Conservation (phyloP, 495 filamentous ascomycete genomes). For the Lindgomyces ingoldianus region DNA sequence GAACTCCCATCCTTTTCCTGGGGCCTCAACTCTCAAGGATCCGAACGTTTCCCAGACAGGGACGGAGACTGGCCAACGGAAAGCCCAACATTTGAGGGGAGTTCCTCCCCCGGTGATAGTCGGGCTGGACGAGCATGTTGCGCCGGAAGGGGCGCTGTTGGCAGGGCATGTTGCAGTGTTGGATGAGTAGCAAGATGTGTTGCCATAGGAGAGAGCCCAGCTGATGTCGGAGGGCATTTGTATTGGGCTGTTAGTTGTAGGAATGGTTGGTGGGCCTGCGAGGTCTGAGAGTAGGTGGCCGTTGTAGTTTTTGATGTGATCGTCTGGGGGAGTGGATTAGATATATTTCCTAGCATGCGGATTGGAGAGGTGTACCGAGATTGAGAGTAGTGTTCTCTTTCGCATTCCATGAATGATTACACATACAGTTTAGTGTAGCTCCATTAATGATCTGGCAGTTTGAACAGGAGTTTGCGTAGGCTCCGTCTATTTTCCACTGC, state of each 20-base stretch:
- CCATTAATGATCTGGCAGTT: slow-evolving; percentile 8
- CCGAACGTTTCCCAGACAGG: background rate
- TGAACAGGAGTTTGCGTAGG: background rate
- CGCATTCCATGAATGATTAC: background rate
- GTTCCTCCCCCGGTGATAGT: background rate
- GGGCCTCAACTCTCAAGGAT: background rate
- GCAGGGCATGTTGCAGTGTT: background rate
- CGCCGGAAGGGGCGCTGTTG: background rate
- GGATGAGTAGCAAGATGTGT: background rate
- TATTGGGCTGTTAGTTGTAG: background rate
- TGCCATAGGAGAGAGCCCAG: slow-evolving; percentile 4
- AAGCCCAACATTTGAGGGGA: background rate
- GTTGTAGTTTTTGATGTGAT: slow-evolving; percentile 15
- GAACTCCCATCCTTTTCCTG: background rate
- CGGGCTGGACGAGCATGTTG: background rate
- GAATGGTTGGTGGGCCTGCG: slow-evolving; percentile 1
- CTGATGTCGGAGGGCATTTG: slow-evolving; percentile 10
- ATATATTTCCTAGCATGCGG: background rate
- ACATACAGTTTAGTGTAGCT: background rate
- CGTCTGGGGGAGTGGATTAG: background rate
- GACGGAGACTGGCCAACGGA: background rate
- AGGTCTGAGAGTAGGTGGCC: slow-evolving; percentile 23
- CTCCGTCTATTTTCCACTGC: slow-evolving; percentile 1
- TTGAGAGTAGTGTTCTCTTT: background rate
- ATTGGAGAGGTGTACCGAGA: background rate